Evolutionary conservation across 1,139 yeast genomes (phyloP).

Genomic region (Pneumocystis carinii): DNA sequence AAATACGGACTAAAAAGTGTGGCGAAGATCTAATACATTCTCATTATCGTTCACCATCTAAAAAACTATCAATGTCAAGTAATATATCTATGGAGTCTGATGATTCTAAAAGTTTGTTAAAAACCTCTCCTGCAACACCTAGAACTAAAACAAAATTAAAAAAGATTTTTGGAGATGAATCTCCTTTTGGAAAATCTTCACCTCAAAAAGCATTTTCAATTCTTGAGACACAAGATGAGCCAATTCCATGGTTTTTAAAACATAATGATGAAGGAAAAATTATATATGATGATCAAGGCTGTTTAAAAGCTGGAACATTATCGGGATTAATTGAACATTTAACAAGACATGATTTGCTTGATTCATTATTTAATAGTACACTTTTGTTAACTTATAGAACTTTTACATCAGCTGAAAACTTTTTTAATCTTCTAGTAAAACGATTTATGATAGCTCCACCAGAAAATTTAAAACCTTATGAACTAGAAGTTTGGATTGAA

Average conservation of each 20-base stretch:
- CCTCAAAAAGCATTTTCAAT: constrained; percentile 18
- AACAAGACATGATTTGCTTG: constrained; percentile 61
- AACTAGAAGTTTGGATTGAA: constrained; percentile 65
- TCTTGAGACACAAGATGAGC: constrained; percentile 20
- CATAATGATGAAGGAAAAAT: constrained; percentile 65
- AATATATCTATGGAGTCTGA: not conserved
- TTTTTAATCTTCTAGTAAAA: constrained; percentile 45
- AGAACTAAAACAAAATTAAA: constrained; percentile 8
- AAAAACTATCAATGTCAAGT: not conserved
- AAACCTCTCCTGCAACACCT: constrained; percentile 6
- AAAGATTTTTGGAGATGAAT: constrained; percentile 13
- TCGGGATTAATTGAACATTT: constrained; percentile 69
- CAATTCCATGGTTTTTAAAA: constrained; percentile 61
- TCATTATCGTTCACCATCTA: not conserved
- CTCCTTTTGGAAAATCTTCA: constrained; percentile 16
- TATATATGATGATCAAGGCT: constrained; percentile 57
- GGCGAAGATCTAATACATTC: not conserved
- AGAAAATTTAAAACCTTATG: constrained; percentile 72
- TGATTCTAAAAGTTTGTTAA: constrained; percentile 5
- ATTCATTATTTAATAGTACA: constrained; percentile 53
- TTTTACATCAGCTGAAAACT: constrained; percentile 53
- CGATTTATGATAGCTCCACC: constrained; percentile 72
- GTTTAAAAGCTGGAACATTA: constrained; percentile 72
- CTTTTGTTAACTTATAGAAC: constrained; percentile 65
- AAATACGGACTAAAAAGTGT: constrained; percentile 1